These are phyloP conservation scores for Mediolabrus comicus DNA, from an alignment of 108 stramenopile genomes.

Conservation along the genomic window DNA sequence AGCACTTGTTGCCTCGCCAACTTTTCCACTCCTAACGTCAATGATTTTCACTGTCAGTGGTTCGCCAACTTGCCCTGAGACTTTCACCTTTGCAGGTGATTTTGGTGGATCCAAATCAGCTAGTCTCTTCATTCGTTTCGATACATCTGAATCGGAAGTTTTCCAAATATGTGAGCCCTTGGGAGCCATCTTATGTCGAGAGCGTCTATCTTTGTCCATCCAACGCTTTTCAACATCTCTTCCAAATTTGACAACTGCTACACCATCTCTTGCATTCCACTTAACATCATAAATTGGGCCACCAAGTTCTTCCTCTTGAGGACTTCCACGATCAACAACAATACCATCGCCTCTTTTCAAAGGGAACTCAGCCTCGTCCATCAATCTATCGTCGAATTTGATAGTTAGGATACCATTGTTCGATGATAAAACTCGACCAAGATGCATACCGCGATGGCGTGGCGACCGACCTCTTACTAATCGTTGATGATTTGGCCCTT, in stretches of 20 bases:
- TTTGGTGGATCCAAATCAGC: constrained; percentile 36
- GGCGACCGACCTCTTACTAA: constrained; percentile 71
- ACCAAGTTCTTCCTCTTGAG: constrained; percentile 70
- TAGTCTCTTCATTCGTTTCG: constrained; percentile 54
- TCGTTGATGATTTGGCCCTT: constrained; percentile 66
- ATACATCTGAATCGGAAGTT: constrained; percentile 65
- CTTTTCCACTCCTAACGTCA: constrained; percentile 31
- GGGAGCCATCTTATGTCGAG: constrained; percentile 42
- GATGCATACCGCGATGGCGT: constrained; percentile 68
- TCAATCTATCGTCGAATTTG: constrained; percentile 26
- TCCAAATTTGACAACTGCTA: constrained; percentile 39
- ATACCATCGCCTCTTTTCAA: constrained; percentile 77
- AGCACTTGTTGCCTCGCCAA: constrained; percentile 29
- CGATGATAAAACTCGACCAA: constrained; percentile 54
- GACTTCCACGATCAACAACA: constrained; percentile 71
- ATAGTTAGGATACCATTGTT: constrained; percentile 43
- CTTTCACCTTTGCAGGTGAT: constrained; percentile 29
- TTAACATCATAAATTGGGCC: constrained; percentile 46
- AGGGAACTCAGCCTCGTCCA: not conserved
- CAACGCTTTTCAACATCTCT: constrained; percentile 51
- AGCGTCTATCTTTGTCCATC: constrained; percentile 47
- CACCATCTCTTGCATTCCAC: constrained; percentile 26
- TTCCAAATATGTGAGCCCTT: constrained; percentile 72
- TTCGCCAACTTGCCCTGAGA: constrained; percentile 43
- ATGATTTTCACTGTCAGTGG: constrained; percentile 43